Conservation (phyloP, 495 filamentous ascomycete species). For the Aspergillus asperescens region DNA sequence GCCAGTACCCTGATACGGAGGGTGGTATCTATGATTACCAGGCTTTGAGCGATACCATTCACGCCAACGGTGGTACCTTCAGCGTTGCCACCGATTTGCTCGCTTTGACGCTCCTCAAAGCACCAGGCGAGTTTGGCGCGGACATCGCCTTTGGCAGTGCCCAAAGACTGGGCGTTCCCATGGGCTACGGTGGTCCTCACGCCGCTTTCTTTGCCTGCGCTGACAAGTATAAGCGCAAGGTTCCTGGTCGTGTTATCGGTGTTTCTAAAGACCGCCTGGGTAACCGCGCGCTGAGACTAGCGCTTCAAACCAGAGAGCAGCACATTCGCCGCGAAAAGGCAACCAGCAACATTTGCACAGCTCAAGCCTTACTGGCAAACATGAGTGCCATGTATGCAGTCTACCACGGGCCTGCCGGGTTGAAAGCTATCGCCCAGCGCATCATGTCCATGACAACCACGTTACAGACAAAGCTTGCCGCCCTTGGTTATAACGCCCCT, state of each 20-base stretch:
- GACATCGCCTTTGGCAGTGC: slow-evolving; percentile 96
- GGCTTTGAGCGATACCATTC: slow-evolving; percentile 67
- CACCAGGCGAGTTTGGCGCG: slow-evolving; percentile 92
- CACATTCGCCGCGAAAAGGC: slow-evolving; percentile 98
- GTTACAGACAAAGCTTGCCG: slow-evolving; percentile 60
- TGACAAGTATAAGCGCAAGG: slow-evolving; percentile 93
- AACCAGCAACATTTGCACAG: slow-evolving; percentile 97
- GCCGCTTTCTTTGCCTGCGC: slow-evolving; percentile 94
- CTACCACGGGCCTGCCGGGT: slow-evolving; percentile 85
- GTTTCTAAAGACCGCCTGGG: slow-evolving; percentile 90
- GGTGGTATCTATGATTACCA: slow-evolving; percentile 76
- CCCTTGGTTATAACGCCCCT: slow-evolving; percentile 61
- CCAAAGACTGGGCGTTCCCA: slow-evolving; percentile 90
- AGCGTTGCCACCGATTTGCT: slow-evolving; percentile 89
- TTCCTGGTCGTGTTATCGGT: slow-evolving; percentile 88
- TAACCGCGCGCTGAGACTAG: slow-evolving; percentile 76
- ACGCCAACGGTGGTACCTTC: slow-evolving; percentile 74
- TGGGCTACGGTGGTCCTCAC: slow-evolving; percentile 93
- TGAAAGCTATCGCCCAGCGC: slow-evolving; percentile 79
- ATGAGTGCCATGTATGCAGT: slow-evolving; percentile 98
- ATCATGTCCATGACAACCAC: slow-evolving; percentile 65
- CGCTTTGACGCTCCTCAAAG: slow-evolving; percentile 82
- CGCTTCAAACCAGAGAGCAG: slow-evolving; percentile 92
- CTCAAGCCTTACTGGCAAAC: slow-evolving; percentile 90
- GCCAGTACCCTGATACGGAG: slow-evolving; percentile 91